Evolutionary conservation across 352 stramenopile genomes (phyloP), one percentile per base, ranked within the genome.

Genomic region (Globisporangium spinosum): DNA sequence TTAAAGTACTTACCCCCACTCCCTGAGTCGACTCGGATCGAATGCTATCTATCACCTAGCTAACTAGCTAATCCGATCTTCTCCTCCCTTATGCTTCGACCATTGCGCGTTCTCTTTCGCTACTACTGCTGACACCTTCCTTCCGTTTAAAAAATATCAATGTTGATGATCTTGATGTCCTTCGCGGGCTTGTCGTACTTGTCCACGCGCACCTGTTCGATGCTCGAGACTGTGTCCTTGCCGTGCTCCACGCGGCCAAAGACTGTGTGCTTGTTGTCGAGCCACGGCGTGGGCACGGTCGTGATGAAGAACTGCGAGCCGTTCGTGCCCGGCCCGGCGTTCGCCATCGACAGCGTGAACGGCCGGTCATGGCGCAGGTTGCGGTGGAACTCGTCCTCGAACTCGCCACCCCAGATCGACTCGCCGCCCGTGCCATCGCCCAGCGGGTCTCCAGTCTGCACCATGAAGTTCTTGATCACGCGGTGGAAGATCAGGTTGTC

Each of bases 301-400:
- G 97, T 99, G 66, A 99, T 98, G 85, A 99, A 99, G 75, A 99
- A 99, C 72, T 98, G 91, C 25, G 85, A 93, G 66, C 85, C 89
- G 67, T 95, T 96, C 15, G 87, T 96, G 4, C 76, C 73, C 9
- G 87, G 88, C 0, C 88, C 84, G 58, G 83, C 82, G 83, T 99
- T 99, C 5, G 97, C 98, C 98, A 99, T 99, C 27, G 84, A 98
- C 20, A 99, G 87, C n/a, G 97, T 99, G 77, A 99, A 99, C 20
- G 97, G 91, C 4, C 97, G 89, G 82, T 99, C 97, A 75, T 99
- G 97, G 55, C 91, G 80, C 67, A 98, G 77, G 70, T 77, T 96
- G 47, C 93, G 89, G 65, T 98, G 88, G 79, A 99, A 99, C 76
- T 99, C 98, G 84, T 99, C 98, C 72, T 99, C 96, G 72, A 99